A percentile compares a stretch with the other conserved stretches of the same genome.
Conservation (phyloP, 2,329 filamentous ascomycete genomes). For the Monascus ruber region DNA sequence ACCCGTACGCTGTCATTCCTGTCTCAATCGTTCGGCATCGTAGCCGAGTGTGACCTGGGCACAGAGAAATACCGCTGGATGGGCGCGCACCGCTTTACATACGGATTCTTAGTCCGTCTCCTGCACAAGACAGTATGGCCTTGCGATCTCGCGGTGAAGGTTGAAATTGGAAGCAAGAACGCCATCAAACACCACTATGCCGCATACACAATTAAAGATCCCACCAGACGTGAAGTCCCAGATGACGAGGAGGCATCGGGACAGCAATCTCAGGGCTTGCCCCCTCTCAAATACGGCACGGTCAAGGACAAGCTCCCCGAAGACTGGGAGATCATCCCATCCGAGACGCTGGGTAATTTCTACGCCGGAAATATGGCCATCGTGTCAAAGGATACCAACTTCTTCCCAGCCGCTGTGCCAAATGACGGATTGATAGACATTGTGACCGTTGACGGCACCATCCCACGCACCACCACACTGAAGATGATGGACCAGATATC, state of each 20-base stretch:
- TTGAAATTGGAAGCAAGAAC: conserved; percentile 65
- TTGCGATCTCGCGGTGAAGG: conserved; percentile 75
- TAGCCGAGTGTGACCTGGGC: conserved; percentile 79
- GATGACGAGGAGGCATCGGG: conserved; percentile 15
- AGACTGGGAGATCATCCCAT: conserved; percentile 62
- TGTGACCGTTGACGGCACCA: conserved; percentile 65
- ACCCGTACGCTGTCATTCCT: conserved; percentile 72
- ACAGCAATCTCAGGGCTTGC: conserved; percentile 48
- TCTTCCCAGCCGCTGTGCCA: conserved; percentile 68
- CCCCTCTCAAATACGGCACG: conserved; percentile 66
- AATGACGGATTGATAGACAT: conserved; percentile 81
- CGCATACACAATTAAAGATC: conserved; percentile 29
- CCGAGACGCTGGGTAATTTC: conserved; percentile 78
- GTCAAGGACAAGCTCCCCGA: conserved; percentile 63
- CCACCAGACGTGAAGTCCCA: conserved; percentile 10
- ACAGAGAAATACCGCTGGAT: conserved; percentile 93
- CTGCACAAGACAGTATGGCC: conserved; percentile 71
- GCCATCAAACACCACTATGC: conserved; percentile 64
- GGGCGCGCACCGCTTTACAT: conserved; percentile 73
- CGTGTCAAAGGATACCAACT: conserved; percentile 77
- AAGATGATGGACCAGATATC: conserved; percentile 62
- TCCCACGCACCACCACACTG: conserved; percentile 55
- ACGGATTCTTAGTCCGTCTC: conserved; percentile 68
- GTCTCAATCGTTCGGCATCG: conserved; percentile 77
- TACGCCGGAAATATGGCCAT: conserved; percentile 92